Conservation (phyloP, 331 rosid species). For the Rhamnella rubrinervis region DNA sequence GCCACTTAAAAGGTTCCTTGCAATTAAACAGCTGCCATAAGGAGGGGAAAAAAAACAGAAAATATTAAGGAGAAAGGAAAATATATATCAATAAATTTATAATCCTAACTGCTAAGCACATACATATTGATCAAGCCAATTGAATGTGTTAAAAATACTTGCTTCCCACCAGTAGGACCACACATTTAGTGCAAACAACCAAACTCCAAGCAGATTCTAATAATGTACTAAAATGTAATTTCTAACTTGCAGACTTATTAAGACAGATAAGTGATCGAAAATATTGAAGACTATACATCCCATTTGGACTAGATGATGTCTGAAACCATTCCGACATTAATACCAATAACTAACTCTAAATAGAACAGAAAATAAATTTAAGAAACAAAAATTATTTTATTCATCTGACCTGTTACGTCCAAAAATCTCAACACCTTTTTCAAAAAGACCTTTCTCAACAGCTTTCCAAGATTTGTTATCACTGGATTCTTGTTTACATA, state of each 20-base stretch:
- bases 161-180: background rate
- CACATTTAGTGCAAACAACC: background rate
- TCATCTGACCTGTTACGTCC: slow-evolving; percentile 87
- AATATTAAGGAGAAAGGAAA: slow-evolving; percentile 16
- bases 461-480: slow-evolving; percentile 79
- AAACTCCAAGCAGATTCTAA: background rate
- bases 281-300: background rate
- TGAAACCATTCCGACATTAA: background rate
- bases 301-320: background rate
- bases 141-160: slow-evolving; percentile 1
- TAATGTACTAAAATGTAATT: background rate
- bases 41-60: slow-evolving; percentile 20
- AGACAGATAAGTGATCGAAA: background rate
- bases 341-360: slow-evolving; percentile 8
- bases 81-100: background rate
- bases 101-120: background rate
- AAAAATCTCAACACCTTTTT: slow-evolving; percentile 90
- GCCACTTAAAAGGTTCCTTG: slow-evolving; percentile 89
- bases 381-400: background rate
- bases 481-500: slow-evolving; percentile 53
- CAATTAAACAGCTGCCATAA: slow-evolving; percentile 74
- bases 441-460: slow-evolving; percentile 83
- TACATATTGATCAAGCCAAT: background rate
- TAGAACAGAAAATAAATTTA: slow-evolving; percentile 13
- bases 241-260: background rate